Conservation (phyloP, 805 yeast genomes). For the Cyberlindnera lachancei region DNA sequence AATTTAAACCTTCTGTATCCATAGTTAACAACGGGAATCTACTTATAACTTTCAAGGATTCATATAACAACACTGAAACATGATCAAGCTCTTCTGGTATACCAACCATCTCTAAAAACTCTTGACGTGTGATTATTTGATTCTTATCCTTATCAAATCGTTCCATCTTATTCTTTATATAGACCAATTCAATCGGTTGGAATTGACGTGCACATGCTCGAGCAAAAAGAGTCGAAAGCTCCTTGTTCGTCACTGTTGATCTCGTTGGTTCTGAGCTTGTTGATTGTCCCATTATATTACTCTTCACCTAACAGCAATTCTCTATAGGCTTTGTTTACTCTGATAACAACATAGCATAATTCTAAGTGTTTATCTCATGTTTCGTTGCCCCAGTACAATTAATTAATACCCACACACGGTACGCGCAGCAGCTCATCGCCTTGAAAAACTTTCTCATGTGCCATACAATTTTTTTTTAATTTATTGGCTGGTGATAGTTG, state of each 20-base stretch:
- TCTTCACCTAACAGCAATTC: too few relatives aligned
- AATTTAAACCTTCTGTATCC: conserved; percentile 20
- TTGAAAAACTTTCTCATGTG: conserved; percentile 1
- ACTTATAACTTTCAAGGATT: conserved; percentile 35
- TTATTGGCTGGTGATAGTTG: too few relatives aligned
- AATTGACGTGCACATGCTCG: conserved; percentile 26
- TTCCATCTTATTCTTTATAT: conserved; percentile 20
- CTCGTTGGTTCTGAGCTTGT: conserved; percentile 8
- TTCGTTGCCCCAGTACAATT: too few relatives aligned
- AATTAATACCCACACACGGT: too few relatives aligned
- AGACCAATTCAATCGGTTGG: conserved; percentile 28
- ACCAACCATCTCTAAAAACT: conserved; percentile 26
- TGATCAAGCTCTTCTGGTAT: conserved; percentile 28
- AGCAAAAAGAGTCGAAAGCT: conserved; percentile 23
- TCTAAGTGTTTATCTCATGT: neutral
- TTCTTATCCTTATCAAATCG: conserved; percentile 17
- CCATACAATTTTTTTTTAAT: too few relatives aligned
- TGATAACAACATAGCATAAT: neutral
- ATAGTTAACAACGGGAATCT: conserved; percentile 39
- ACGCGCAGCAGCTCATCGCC: conserved; percentile 1
- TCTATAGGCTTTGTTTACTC: neutral
- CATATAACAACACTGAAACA: conserved; percentile 30
- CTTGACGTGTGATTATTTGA: conserved; percentile 18
- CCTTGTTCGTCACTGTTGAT: conserved; percentile 12
- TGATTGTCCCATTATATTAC: conserved; percentile 18